Percentiles rank a stretch among this genome's conserved stretches.
These are phyloP conservation scores for Geotrichum reessii DNA, from an alignment of 1,139 yeast species.

Conservation along the genomic window DNA sequence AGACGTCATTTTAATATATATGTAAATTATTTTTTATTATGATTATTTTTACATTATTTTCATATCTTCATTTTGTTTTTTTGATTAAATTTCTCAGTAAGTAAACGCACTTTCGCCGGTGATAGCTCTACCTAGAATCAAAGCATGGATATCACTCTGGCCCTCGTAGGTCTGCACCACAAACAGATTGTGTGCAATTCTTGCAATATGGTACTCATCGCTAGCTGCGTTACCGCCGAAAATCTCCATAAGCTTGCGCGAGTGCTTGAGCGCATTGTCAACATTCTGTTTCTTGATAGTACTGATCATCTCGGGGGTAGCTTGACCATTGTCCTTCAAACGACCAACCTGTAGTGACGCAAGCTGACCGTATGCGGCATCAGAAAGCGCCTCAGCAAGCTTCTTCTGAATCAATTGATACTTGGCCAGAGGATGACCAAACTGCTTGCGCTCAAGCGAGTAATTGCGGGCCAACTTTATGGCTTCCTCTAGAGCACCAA, in stretches of 20 bases:
- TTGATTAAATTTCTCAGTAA: no score
- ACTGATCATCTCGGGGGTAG: conserved; percentile 42
- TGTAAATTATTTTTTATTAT: no score
- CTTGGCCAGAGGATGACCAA: conserved; percentile 39
- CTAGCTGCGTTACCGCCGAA: conserved; percentile 44
- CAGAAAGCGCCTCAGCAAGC: conserved; percentile 42
- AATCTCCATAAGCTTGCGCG: conserved; percentile 41
- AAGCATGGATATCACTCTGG: conserved; percentile 43
- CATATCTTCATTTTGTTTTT: neutral
- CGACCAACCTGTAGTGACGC: conserved; percentile 43
- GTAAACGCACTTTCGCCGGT: conserved; percentile 41
- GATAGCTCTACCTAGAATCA: conserved; percentile 42
- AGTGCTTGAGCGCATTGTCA: conserved; percentile 38
- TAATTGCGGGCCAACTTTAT: conserved; percentile 38
- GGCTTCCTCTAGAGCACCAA: conserved; percentile 43
- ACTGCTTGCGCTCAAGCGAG: conserved; percentile 41
- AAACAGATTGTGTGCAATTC: conserved; percentile 42
- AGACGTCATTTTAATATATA: no score
- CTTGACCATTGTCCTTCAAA: conserved; percentile 38
- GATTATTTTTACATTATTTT: no score
- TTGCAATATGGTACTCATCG: conserved; percentile 43
- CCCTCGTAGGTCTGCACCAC: conserved; percentile 46
- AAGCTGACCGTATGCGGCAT: conserved; percentile 38
- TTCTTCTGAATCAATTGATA: conserved; percentile 42
- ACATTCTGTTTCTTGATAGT: conserved; percentile 43